Evolutionary conservation across 768 basidiomycete species (phyloP).

Genomic region (Tricholoma bakamatsutake): DNA sequence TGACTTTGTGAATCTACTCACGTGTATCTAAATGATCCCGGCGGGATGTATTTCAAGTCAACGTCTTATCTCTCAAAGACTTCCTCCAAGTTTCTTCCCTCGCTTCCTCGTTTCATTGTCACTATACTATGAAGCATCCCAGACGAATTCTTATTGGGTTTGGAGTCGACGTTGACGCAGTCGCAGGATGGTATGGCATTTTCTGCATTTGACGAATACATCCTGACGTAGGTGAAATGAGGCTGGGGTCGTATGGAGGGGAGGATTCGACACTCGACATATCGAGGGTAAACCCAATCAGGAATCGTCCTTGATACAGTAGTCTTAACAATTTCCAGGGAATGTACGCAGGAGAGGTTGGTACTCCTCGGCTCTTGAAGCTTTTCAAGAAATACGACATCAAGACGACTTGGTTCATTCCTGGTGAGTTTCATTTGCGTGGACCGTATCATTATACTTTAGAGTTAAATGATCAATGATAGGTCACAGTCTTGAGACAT

Average conservation of each 20-base stretch:
- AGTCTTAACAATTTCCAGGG: slow-evolving; percentile 28
- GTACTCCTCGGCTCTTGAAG: slow-evolving; percentile 60
- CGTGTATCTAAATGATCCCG: no score
- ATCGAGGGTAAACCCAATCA: slow-evolving; percentile 39
- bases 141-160: slow-evolving; percentile 51
- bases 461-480: neutral
- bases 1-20: no score
- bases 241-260: slow-evolving; percentile 74
- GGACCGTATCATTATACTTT: neutral
- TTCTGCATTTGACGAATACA: neutral
- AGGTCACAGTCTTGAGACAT: slow-evolving; percentile 73
- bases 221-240: slow-evolving; percentile 14
- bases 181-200: slow-evolving; percentile 56
- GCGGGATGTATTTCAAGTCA: no score
- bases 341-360: slow-evolving; percentile 74
- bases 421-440: slow-evolving; percentile 33
- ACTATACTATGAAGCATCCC: slow-evolving; percentile 39
- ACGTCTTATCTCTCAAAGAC: no score
- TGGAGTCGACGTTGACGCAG: slow-evolving; percentile 74
- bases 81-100: no score
- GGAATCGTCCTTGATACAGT: neutral
- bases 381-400: slow-evolving; percentile 66
- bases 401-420: slow-evolving; percentile 71
- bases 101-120: no score
- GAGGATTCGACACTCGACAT: slow-evolving; percentile 68